Conservation (phyloP, 306 rosid species). For the apple (Malus domestica) region DNA sequence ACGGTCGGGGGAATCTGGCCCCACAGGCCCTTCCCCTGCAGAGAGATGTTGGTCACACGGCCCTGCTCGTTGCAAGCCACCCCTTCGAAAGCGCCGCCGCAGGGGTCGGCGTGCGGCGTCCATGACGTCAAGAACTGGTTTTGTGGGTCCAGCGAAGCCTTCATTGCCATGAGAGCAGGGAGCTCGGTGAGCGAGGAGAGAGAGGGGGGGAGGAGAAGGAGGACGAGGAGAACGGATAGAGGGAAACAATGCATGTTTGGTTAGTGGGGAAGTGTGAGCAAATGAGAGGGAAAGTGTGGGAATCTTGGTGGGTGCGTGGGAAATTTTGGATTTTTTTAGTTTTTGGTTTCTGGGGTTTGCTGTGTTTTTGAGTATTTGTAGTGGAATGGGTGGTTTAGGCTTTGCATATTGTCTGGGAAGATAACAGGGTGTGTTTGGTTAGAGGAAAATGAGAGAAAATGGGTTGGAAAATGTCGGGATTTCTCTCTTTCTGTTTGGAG, state of each 20-base stretch:
- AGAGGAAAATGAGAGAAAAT: background rate
- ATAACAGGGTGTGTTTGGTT: slow-evolving; percentile 9
- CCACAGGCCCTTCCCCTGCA: slow-evolving; percentile 46
- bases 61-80: slow-evolving; percentile 45
- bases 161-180: slow-evolving; percentile 29
- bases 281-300: background rate
- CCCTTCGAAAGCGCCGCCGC: slow-evolving; percentile 41
- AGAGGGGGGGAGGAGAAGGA: slow-evolving; percentile 18
- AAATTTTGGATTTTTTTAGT: background rate
- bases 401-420: background rate
- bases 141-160: slow-evolving; percentile 42
- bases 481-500: background rate
- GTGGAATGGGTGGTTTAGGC: background rate
- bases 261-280: slow-evolving; percentile 11
- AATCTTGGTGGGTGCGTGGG: background rate
- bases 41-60: slow-evolving; percentile 36
- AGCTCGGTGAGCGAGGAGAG: slow-evolving; percentile 29
- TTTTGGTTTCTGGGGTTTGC: background rate
- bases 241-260: slow-evolving; percentile 29
- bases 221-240: background rate
- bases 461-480: background rate
- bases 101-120: slow-evolving; percentile 29
- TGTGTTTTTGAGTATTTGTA: background rate
- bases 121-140: slow-evolving; percentile 37
- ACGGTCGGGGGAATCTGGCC: slow-evolving; percentile 38